Percentiles rank a stretch among this genome's conserved stretches.
phyloP scores from a whole-genome alignment of 352 stramenopile species.

The Phytopythium helicoides region DNA sequence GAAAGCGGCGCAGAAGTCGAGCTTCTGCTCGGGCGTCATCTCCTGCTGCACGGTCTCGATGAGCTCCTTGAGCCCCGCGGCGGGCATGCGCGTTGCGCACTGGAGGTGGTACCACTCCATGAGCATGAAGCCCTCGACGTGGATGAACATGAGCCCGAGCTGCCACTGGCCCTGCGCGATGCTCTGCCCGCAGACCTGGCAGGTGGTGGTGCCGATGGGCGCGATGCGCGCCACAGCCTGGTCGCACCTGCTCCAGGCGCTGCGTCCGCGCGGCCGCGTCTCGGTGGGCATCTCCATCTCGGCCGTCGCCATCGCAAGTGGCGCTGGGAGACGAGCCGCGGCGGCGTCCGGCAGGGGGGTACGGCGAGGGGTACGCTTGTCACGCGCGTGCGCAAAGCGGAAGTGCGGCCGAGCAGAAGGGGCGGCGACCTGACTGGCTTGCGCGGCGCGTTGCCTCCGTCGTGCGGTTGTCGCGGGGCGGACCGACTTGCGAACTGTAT shows the following conservation, averaged over 20 bases:
- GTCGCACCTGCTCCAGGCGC: conserved; percentile 75
- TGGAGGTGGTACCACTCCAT: conserved; percentile 84
- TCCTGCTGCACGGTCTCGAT: conserved; percentile 61
- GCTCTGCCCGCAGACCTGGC: conserved; percentile 61
- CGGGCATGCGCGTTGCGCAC: conserved; percentile 54
- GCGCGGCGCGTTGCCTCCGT: no score
- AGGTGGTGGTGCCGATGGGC: conserved; percentile 72
- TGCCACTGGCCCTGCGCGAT: conserved; percentile 70
- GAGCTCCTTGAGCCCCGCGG: conserved; percentile 43
- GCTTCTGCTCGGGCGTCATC: conserved; percentile 53
- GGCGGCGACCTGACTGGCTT: no score
- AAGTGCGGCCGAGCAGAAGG: no score
- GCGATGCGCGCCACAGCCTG: conserved; percentile 74
- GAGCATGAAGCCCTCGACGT: conserved; percentile 85
- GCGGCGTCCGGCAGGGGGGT: no score
- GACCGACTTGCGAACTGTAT: neutral
- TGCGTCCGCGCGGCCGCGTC: conserved; percentile 36
- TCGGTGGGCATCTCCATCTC: conserved; percentile 8
- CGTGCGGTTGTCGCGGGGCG: no score
- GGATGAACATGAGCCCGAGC: conserved; percentile 82
- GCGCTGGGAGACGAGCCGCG: no score
- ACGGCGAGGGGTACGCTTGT: no score
- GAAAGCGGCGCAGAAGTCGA: conserved; percentile 51
- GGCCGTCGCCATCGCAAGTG: conserved; percentile 2
- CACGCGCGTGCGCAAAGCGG: no score